phyloP scores from a whole-genome alignment of 495 filamentous ascomycete species.

The Barbatosphaeria neglecta region DNA sequence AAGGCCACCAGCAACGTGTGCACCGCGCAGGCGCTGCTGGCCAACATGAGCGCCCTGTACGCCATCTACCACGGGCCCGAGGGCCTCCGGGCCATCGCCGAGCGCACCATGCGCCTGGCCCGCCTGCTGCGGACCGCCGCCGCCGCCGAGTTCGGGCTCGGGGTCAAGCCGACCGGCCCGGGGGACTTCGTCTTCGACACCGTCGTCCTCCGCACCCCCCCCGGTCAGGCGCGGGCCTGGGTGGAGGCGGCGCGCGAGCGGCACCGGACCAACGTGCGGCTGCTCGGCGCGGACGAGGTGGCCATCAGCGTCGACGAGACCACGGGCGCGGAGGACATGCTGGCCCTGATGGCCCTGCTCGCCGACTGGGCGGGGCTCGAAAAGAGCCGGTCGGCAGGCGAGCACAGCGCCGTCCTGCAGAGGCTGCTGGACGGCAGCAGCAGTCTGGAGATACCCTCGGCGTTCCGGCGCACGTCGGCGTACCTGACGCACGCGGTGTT shows the following conservation, averaged over 20 bases:
- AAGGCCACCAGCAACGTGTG: conserved; percentile 99
- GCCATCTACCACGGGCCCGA: conserved; percentile 91
- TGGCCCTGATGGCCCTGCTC: conserved; percentile 16
- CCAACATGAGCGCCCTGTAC: conserved; percentile 97
- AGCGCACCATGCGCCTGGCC: conserved; percentile 60
- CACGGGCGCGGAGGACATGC: conserved; percentile 15
- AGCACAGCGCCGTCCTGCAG: background rate
- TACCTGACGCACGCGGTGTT: conserved; percentile 92
- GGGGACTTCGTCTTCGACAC: conserved; percentile 64
- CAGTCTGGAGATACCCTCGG: conserved; percentile 43
- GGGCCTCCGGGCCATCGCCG: conserved; percentile 77
- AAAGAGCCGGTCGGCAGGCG: background rate
- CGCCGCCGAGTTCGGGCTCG: conserved; percentile 52
- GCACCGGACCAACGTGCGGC: conserved; percentile 15
- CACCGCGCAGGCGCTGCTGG: conserved; percentile 87
- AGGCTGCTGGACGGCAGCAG: conserved; percentile 24
- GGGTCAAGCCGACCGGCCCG: conserved; percentile 37
- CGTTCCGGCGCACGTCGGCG: conserved; percentile 56
- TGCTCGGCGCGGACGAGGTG: conserved; percentile 10
- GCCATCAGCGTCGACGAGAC: conserved; percentile 34
- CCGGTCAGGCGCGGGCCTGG: background rate
- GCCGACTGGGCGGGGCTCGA: background rate
- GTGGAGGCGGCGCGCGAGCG: conserved; percentile 2
- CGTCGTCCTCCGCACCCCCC: conserved; percentile 46
- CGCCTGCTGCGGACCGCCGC: conserved; percentile 56